phyloP scores from a whole-genome alignment of 352 stramenopile genomes.

The Lagenidium sp. region DNA sequence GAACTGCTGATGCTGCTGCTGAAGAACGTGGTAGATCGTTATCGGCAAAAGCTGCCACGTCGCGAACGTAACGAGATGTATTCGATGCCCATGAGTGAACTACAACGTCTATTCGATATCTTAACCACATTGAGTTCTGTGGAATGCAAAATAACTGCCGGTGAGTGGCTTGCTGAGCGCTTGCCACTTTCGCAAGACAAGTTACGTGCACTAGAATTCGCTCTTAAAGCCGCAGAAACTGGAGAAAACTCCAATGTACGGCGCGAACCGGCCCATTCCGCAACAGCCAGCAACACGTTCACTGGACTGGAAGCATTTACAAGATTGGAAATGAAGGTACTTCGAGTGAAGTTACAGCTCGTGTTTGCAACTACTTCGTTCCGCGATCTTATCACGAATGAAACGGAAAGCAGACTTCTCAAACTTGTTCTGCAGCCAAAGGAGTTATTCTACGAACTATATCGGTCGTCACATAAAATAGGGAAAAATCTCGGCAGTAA shows the following conservation, averaged over 20 bases:
- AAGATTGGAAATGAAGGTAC: slow-evolving; percentile 14
- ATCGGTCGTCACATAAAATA: slow-evolving; percentile 4
- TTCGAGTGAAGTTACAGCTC: slow-evolving; percentile 13
- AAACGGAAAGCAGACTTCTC: slow-evolving; percentile 11
- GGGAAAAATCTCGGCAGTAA: neutral
- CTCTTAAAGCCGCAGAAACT: slow-evolving; percentile 12
- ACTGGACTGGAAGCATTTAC: slow-evolving; percentile 11
- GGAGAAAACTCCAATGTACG: neutral
- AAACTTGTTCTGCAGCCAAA: slow-evolving; percentile 9
- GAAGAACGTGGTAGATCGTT: slow-evolving; percentile 45
- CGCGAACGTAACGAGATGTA: slow-evolving; percentile 1
- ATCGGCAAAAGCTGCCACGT: slow-evolving; percentile 1
- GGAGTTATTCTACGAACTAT: slow-evolving; percentile 23
- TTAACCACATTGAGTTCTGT: slow-evolving; percentile 11
- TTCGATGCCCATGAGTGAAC: slow-evolving; percentile 1
- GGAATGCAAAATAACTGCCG: slow-evolving; percentile 17
- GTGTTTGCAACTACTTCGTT: slow-evolving; percentile 13
- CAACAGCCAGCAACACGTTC: slow-evolving; percentile 9
- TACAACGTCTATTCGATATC: slow-evolving; percentile 15
- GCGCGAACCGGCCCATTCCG: neutral
- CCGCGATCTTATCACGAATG: too few relatives aligned
- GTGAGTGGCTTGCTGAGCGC: slow-evolving; percentile 18
- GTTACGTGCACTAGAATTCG: slow-evolving; percentile 18
- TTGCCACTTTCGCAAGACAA: slow-evolving; percentile 15
- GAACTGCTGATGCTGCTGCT: slow-evolving; percentile 68